A percentile compares a stretch with the other conserved stretches of the same genome.
phyloP scores from a whole-genome alignment of 1,284 basidiomycete species.

The Sporisorium scitamineum region DNA sequence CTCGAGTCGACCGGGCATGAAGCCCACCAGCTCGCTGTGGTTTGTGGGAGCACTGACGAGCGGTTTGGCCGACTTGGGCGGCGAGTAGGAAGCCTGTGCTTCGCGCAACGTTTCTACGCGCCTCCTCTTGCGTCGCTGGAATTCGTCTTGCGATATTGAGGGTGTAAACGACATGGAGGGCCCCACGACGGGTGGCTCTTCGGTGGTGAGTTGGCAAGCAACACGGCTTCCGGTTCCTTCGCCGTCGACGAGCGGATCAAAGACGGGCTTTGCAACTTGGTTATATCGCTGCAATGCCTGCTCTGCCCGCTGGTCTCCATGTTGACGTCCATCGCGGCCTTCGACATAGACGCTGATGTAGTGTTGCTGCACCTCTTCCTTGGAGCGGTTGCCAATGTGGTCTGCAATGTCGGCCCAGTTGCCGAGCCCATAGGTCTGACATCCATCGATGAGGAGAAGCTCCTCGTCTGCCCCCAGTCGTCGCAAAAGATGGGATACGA shows the following conservation, averaged over 20 bases:
- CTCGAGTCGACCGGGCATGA: conserved; percentile 94
- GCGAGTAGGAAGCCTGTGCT: conserved; percentile 58
- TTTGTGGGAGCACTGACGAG: conserved; percentile 93
- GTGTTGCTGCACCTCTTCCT: conserved; percentile 92
- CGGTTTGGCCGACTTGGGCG: conserved; percentile 73
- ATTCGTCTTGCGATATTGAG: conserved; percentile 59
- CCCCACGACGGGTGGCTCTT: conserved; percentile 61
- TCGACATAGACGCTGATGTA: conserved; percentile 85
- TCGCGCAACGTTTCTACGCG: conserved; percentile 63
- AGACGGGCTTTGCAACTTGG: conserved; percentile 14
- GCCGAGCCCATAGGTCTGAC: conserved; percentile 88
- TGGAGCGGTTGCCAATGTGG: conserved; percentile 92
- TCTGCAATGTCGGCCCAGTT: conserved; percentile 98
- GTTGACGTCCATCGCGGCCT: conserved; percentile 59
- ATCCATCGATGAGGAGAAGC: conserved; percentile 88
- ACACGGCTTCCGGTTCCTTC: conserved; percentile 48
- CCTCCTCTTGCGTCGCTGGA: conserved; percentile 63
- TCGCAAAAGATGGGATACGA: conserved; percentile 94
- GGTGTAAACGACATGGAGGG: conserved; percentile 58
- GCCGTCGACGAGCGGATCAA: conserved; percentile 37
- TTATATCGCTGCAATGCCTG: conserved; percentile 36
- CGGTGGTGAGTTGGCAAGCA: conserved; percentile 34
- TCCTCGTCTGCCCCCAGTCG: conserved; percentile 99
- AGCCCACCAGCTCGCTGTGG: conserved; percentile 87
- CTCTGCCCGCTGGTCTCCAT: conserved; percentile 56